phyloP scores from a whole-genome alignment of 495 filamentous ascomycete species.

The Talaromyces proteolyticus region DNA sequence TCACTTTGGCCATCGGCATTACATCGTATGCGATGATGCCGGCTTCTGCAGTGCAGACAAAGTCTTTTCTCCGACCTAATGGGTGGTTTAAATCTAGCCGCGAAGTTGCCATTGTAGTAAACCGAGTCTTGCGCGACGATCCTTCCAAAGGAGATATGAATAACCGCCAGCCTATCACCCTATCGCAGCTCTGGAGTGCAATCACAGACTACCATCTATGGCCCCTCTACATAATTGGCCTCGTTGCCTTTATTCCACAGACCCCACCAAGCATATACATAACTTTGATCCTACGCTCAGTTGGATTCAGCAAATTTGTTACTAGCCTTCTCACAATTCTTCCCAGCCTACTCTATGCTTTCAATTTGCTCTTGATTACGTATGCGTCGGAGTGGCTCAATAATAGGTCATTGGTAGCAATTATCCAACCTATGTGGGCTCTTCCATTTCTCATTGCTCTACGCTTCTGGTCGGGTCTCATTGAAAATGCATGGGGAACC shows the following conservation, averaged over 20 bases:
- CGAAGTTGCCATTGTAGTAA: constrained; percentile 56
- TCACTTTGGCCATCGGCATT: constrained; percentile 48
- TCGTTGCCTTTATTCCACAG: constrained; percentile 45
- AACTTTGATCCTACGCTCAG: constrained; percentile 38
- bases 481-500: constrained; percentile 39
- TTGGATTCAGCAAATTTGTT: constrained; percentile 55
- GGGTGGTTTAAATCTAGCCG: constrained; percentile 55
- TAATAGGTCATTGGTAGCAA: constrained; percentile 40
- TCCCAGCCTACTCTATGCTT: constrained; percentile 23
- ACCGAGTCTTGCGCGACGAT: constrained; percentile 58
- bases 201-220: constrained; percentile 50
- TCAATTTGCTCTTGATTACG: constrained; percentile 26
- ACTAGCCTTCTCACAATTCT: constrained; percentile 64
- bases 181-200: constrained; percentile 32
- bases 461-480: constrained; percentile 28
- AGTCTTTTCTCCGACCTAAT: constrained; percentile 47
- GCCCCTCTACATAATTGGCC: constrained; percentile 49
- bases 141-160: constrained; percentile 58
- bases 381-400: constrained; percentile 34
- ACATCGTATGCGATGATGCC: constrained; percentile 51
- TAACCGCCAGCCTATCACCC: constrained; percentile 46
- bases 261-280: constrained; percentile 37
- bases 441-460: constrained; percentile 47
- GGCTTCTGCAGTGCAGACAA: constrained; percentile 41
- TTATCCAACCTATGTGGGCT: constrained; percentile 45